Conservation (phyloP, 1,284 basidiomycete genomes). For the Fomitopsis betulina region DNA sequence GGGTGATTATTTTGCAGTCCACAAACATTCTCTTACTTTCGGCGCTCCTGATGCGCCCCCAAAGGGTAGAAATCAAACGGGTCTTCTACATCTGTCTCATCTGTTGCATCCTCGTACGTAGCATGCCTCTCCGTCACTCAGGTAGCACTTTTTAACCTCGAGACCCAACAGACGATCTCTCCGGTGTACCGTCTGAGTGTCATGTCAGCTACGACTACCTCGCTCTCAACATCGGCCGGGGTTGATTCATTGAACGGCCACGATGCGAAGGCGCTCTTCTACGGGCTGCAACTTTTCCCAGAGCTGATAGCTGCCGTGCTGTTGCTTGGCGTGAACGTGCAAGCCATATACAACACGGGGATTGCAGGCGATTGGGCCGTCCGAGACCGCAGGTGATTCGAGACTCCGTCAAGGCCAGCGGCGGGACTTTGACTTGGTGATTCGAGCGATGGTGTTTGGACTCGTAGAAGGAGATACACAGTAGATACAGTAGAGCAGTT, state of each 20-base stretch:
- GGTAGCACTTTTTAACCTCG: not conserved
- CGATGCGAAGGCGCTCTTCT: constrained; percentile 35
- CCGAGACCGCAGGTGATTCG: not conserved
- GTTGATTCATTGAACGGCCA: constrained; percentile 32
- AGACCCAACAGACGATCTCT: constrained; percentile 17
- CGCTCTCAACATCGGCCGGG: constrained; percentile 24
- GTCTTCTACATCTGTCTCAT: constrained; percentile 3
- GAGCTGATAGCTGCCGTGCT: constrained; percentile 34
- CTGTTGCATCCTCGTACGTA: constrained; percentile 11
- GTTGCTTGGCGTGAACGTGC: constrained; percentile 30
- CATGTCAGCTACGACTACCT: constrained; percentile 30
- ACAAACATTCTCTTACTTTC: not conserved
- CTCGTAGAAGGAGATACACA: too few species aligned
- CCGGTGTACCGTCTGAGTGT: constrained; percentile 36
- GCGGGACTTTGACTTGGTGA: too few species aligned
- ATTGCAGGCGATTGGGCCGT: constrained; percentile 14
- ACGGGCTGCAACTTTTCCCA: constrained; percentile 38
- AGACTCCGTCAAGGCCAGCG: too few species aligned
- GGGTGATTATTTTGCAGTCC: not conserved
- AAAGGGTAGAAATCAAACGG: constrained; percentile 3
- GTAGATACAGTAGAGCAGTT: too few species aligned
- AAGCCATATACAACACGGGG: constrained; percentile 37
- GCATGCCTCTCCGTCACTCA: not conserved
- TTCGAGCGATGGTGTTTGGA: too few species aligned
- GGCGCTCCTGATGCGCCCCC: not conserved